phyloP scores from a whole-genome alignment of 148 eudicot species.

The Persicaria maculosa region DNA sequence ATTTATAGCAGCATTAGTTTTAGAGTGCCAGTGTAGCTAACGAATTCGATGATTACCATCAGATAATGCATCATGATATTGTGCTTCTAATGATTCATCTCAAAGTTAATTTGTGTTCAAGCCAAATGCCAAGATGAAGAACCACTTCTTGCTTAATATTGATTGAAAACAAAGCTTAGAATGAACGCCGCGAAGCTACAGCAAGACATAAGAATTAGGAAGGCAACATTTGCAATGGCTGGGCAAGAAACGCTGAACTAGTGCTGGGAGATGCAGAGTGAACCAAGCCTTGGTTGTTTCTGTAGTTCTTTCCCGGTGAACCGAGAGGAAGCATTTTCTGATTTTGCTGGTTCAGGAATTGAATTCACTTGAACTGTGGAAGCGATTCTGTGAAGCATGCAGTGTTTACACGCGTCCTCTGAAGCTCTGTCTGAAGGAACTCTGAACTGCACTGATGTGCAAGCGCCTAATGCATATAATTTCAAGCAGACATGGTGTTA shows the following conservation, averaged over 20 bases:
- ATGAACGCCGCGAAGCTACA: not conserved
- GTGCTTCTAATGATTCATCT: not conserved
- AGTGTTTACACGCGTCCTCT: constrained; percentile 83
- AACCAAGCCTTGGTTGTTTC: not conserved
- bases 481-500: too few species aligned
- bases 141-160: not conserved
- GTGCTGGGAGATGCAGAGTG: not conserved
- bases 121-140: not conserved
- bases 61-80: not conserved
- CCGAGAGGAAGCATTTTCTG: constrained; percentile 6
- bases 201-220: not conserved
- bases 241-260: not conserved
- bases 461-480: constrained; percentile 48
- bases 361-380: constrained; percentile 26
- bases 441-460: constrained; percentile 89
- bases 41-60: too few species aligned
- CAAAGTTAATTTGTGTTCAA: not conserved
- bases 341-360: constrained; percentile 61
- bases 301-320: not conserved
- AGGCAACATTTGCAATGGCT: not conserved
- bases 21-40: too few species aligned
- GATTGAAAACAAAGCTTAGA: not conserved
- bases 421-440: constrained; percentile 81
- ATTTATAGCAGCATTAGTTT: too few species aligned
- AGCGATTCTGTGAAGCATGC: constrained; percentile 80